phyloP scores from a whole-genome alignment of 1,284 basidiomycete species.

The Salmacisia buchloeana region DNA sequence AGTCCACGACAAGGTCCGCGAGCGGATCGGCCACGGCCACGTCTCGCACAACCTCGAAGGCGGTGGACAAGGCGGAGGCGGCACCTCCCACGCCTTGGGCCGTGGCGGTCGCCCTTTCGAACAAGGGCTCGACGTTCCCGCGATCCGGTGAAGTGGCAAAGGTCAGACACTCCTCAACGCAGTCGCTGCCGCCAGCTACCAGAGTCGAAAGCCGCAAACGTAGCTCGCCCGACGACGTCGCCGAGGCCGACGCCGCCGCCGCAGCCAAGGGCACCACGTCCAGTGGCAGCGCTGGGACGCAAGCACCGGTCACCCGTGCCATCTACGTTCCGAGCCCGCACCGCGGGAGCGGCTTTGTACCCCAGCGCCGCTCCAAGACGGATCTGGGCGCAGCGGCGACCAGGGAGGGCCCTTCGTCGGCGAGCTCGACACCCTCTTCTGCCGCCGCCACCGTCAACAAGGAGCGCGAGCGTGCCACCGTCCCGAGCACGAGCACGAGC shows the following conservation, averaged over 20 bases:
- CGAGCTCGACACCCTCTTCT: too few species aligned
- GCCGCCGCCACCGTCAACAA: too few species aligned
- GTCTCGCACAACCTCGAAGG: not conserved
- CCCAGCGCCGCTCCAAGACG: slow-evolving; percentile 1
- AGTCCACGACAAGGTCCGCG: too few species aligned
- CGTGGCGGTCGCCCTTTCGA: not conserved
- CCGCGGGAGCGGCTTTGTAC: not conserved
- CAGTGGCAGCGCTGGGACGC: not conserved
- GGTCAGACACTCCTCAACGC: not conserved
- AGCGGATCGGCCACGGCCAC: too few species aligned
- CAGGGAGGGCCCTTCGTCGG: not conserved
- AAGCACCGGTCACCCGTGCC: not conserved
- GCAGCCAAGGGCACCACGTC: too few species aligned
- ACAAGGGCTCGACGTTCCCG: not conserved
- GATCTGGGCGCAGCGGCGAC: not conserved
- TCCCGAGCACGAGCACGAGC: not conserved
- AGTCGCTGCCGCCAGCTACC: not conserved
- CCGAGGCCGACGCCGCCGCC: not conserved
- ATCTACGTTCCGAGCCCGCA: not conserved
- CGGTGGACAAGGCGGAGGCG: not conserved
- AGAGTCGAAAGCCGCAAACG: not conserved
- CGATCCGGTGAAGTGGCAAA: not conserved
- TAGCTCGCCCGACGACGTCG: not conserved
- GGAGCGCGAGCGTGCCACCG: too few species aligned
- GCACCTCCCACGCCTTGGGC: not conserved